Conservation (phyloP, 176 grass and related monocot genomes). For the Thalia dealbata region DNA sequence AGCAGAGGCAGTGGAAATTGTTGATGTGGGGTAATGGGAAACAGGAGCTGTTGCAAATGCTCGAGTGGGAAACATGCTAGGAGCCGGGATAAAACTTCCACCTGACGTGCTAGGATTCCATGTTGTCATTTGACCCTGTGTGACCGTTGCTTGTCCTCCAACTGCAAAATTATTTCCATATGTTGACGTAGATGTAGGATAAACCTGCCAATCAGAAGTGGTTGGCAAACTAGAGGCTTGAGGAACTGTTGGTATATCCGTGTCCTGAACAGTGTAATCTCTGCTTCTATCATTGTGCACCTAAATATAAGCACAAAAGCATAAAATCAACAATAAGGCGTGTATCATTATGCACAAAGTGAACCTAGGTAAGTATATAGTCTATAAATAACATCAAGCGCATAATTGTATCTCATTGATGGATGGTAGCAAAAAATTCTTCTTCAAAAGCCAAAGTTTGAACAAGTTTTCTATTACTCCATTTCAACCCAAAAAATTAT, state of each 20-base stretch:
- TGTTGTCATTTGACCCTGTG: slow-evolving; percentile 35
- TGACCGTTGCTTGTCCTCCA: slow-evolving; percentile 7
- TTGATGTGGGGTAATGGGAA: slow-evolving; percentile 28
- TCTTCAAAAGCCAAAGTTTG: slow-evolving; percentile 20
- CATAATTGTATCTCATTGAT: slow-evolving; percentile 9
- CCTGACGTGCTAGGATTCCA: slow-evolving; percentile 62
- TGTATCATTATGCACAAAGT: not conserved
- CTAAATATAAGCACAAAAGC: slow-evolving; percentile 27
- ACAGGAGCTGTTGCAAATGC: slow-evolving; percentile 22
- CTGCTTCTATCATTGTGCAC: slow-evolving; percentile 76
- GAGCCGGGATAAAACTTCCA: slow-evolving; percentile 30
- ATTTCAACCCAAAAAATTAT: slow-evolving; percentile 35
- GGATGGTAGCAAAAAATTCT: slow-evolving; percentile 17
- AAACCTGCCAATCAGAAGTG: slow-evolving; percentile 46
- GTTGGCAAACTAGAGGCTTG: slow-evolving; percentile 28
- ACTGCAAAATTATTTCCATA: slow-evolving; percentile 26
- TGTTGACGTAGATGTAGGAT: slow-evolving; percentile 30
- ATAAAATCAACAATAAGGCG: slow-evolving; percentile 10
- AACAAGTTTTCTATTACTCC: slow-evolving; percentile 28
- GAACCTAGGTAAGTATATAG: slow-evolving; percentile 30
- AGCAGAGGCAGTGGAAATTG: slow-evolving; percentile 15
- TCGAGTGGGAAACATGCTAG: slow-evolving; percentile 28
- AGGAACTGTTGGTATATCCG: slow-evolving; percentile 27
- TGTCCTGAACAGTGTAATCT: slow-evolving; percentile 61
- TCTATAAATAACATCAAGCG: slow-evolving; percentile 17